Evolutionary conservation across 345 rosid species (phyloP).

Genomic region (Euphorbia tirucalli): DNA sequence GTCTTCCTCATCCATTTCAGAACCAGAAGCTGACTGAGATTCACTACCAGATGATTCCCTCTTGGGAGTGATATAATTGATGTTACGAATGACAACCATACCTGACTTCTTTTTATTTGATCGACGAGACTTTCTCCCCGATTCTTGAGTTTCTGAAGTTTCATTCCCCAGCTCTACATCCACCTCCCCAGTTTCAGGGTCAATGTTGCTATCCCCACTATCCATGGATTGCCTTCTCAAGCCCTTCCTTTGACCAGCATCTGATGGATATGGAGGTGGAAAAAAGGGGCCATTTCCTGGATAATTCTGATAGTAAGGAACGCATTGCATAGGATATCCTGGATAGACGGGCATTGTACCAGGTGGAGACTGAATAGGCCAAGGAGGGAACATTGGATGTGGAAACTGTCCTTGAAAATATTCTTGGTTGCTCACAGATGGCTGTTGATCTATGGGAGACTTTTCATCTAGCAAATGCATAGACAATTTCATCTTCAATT

Average conservation of each 20-base stretch:
- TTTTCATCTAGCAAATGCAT: constrained; percentile 47
- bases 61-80: constrained; percentile 77
- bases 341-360: constrained; percentile 73
- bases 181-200: constrained; percentile 45
- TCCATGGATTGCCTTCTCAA: constrained; percentile 65
- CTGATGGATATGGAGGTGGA: constrained; percentile 61
- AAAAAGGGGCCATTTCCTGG: constrained; percentile 61
- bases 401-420: constrained; percentile 73
- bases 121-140: constrained; percentile 36
- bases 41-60: constrained; percentile 59
- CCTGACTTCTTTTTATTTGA: constrained; percentile 68
- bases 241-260: constrained; percentile 53
- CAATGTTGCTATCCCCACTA: constrained; percentile 42
- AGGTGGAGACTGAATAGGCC: constrained; percentile 90
- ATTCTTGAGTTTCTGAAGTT: constrained; percentile 27
- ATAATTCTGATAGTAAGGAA: constrained; percentile 74
- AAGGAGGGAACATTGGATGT: constrained; percentile 66
- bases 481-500: constrained; percentile 9
- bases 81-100: constrained; percentile 73
- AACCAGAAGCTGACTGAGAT: constrained; percentile 45
- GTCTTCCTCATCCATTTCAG: constrained; percentile 49
- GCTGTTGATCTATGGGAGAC: constrained; percentile 50
- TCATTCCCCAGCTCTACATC: constrained; percentile 46
- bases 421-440: constrained; percentile 48
- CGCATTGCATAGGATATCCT: constrained; percentile 83